phyloP scores from a whole-genome alignment of 2,329 filamentous ascomycete genomes.

The Pseudogymnoascus sp. region DNA sequence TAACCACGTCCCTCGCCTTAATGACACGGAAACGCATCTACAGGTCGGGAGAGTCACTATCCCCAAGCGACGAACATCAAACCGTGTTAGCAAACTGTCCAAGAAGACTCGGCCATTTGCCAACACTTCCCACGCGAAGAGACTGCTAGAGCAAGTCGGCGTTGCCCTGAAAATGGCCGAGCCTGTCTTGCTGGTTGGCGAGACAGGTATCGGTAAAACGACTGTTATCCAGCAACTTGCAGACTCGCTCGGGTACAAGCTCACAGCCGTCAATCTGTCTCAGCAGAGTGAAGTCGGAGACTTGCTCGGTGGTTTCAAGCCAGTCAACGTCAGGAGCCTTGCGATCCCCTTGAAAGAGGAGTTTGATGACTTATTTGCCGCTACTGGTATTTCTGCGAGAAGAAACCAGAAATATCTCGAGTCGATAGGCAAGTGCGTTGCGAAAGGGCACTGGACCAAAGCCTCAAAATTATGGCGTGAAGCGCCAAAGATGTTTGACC shows the following conservation, averaged over 20 bases:
- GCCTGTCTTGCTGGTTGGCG: conserved; percentile 88
- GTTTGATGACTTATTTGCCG: conserved; percentile 81
- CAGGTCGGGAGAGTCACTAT: conserved; percentile 61
- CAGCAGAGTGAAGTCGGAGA: conserved; percentile 98
- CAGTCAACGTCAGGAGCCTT: conserved; percentile 80
- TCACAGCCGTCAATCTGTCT: conserved; percentile 90
- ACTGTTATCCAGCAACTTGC: conserved; percentile 92
- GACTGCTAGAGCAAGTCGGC: conserved; percentile 80
- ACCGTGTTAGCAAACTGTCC: conserved; percentile 38
- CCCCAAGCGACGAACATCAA: conserved; percentile 45
- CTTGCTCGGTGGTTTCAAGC: conserved; percentile 91
- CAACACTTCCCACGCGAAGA: conserved; percentile 75
- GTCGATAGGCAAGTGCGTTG: conserved; percentile 69
- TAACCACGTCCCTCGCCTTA: conserved; percentile 63
- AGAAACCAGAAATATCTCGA: conserved; percentile 85
- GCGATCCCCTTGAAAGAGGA: conserved; percentile 87
- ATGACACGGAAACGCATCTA: conserved; percentile 52
- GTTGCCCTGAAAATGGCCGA: conserved; percentile 78
- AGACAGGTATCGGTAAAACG: conserved; percentile 98
- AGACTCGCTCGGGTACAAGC: conserved; percentile 71
- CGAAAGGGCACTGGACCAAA: conserved; percentile 79
- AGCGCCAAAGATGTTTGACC: conserved; percentile 78
- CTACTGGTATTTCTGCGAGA: conserved; percentile 75
- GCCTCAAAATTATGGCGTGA: conserved; percentile 82
- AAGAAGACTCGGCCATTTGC: conserved; percentile 68